Evolutionary conservation across 306 rosid species (phyloP).

Genomic region (Arachis hypogaea): DNA sequence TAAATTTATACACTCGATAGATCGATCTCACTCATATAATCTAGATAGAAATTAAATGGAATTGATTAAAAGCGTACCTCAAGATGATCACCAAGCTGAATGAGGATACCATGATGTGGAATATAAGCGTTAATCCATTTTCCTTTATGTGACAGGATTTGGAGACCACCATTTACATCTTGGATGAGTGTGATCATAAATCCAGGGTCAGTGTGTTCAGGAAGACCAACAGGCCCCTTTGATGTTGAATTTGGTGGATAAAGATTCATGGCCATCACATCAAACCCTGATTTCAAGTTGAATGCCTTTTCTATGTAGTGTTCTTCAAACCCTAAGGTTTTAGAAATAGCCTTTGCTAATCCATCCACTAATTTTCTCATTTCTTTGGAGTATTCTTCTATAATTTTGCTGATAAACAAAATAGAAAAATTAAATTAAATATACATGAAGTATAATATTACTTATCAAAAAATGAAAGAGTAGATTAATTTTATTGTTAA

Average conservation of each 20-base stretch:
- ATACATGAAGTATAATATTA: neutral
- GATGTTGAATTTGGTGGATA: constrained; percentile 52
- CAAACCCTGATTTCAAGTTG: constrained; percentile 50
- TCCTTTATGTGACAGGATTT: constrained; percentile 54
- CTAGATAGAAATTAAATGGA: neutral
- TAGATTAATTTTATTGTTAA: too few relatives aligned
- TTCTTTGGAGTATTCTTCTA: constrained; percentile 45
- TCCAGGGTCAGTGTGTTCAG: constrained; percentile 62
- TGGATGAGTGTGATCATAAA: constrained; percentile 53
- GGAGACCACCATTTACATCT: constrained; percentile 65
- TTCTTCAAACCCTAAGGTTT: constrained; percentile 55
- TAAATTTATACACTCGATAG: too few relatives aligned
- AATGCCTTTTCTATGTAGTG: constrained; percentile 56
- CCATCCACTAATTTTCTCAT: constrained; percentile 40
- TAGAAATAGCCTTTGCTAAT: constrained; percentile 53
- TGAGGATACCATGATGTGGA: constrained; percentile 57
- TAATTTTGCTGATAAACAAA: constrained; percentile 35
- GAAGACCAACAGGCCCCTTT: constrained; percentile 45
- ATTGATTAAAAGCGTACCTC: constrained; percentile 41
- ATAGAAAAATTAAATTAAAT: neutral
- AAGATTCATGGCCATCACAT: constrained; percentile 55
- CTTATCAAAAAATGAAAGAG: too few relatives aligned
- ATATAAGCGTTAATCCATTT: constrained; percentile 51
- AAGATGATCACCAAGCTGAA: constrained; percentile 63
- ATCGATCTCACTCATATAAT: too few relatives aligned